Evolutionary conservation across 2,329 filamentous ascomycete species (phyloP).

Genomic region (Fusarium sp.): DNA sequence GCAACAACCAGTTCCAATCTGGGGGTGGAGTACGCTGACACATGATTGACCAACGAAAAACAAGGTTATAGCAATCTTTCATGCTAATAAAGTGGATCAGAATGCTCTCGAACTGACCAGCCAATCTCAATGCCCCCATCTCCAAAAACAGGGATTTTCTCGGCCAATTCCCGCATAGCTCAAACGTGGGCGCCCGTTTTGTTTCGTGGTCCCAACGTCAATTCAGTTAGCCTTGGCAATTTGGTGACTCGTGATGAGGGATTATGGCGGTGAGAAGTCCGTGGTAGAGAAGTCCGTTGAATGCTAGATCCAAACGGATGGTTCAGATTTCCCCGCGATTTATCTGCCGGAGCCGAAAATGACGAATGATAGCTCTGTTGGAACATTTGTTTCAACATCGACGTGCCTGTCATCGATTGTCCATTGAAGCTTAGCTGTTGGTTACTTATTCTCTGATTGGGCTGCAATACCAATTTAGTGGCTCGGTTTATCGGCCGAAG

Average conservation of each 20-base stretch:
- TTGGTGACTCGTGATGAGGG: neutral
- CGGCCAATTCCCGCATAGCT: constrained; percentile 4
- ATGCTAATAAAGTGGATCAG: constrained; percentile 18
- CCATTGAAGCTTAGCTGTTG: neutral
- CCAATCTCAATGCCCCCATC: neutral
- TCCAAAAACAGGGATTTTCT: neutral
- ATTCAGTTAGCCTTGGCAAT: neutral
- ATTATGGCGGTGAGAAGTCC: constrained; percentile 2
- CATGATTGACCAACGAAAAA: neutral
- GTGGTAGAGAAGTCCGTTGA: constrained; percentile 3
- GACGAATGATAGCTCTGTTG: neutral
- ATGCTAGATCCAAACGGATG: neutral
- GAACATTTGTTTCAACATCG: neutral
- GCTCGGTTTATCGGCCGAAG: neutral
- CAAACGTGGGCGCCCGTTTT: neutral
- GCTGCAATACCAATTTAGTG: neutral
- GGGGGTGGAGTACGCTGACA: constrained; percentile 8
- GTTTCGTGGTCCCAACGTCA: neutral
- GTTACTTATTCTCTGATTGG: neutral
- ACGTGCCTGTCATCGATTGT: neutral
- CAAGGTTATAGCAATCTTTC: neutral
- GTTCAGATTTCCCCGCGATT: constrained; percentile 9
- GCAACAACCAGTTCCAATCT: constrained; percentile 16
- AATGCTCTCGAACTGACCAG: constrained; percentile 16
- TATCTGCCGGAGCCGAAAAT: neutral